Evolutionary conservation across 2,329 filamentous ascomycete genomes (phyloP).

Genomic region (Chalaropsis thielavioides): DNA sequence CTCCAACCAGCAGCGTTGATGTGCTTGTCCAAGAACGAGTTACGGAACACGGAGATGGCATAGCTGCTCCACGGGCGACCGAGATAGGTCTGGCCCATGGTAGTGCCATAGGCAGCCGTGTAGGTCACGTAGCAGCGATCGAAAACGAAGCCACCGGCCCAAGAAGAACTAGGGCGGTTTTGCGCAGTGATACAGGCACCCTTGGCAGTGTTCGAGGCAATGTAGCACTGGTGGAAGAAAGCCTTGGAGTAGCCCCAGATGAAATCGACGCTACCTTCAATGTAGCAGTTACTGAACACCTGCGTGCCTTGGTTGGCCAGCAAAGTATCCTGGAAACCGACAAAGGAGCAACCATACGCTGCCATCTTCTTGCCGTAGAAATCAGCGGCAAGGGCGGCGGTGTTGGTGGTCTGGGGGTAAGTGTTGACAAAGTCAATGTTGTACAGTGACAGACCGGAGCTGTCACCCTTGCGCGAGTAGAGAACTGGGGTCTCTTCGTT

Average conservation of each 20-base stretch:
- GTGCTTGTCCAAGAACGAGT: constrained; percentile 36
- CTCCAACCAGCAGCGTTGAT: constrained; percentile 47
- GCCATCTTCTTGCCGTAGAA: constrained; percentile 14
- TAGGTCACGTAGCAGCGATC: constrained; percentile 21
- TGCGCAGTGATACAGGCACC: constrained; percentile 25
- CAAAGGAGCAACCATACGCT: constrained; percentile 31
- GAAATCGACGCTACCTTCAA: constrained; percentile 35
- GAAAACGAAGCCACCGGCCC: constrained; percentile 25
- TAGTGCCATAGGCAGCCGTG: constrained; percentile 9
- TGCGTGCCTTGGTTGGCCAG: constrained; percentile 34
- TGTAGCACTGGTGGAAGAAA: constrained; percentile 27
- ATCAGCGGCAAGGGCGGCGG: constrained; percentile 32
- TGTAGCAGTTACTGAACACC: constrained; percentile 31
- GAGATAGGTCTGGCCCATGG: constrained; percentile 30
- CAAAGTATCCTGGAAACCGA: constrained; percentile 37
- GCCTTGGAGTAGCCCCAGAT: constrained; percentile 24
- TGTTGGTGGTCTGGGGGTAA: constrained; percentile 33
- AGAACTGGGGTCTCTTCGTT: constrained; percentile 40
- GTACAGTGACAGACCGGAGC: constrained; percentile 44
- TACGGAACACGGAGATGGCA: constrained; percentile 35
- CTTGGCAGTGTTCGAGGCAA: constrained; percentile 25
- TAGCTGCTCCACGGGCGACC: constrained; percentile 35
- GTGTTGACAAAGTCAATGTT: constrained; percentile 42
- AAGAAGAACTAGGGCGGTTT: constrained; percentile 22
- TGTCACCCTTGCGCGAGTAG: constrained; percentile 22